These are phyloP conservation scores for Paraconiothyrium sp. DNA, from an alignment of 2,329 filamentous ascomycete species.

Conservation along the genomic window DNA sequence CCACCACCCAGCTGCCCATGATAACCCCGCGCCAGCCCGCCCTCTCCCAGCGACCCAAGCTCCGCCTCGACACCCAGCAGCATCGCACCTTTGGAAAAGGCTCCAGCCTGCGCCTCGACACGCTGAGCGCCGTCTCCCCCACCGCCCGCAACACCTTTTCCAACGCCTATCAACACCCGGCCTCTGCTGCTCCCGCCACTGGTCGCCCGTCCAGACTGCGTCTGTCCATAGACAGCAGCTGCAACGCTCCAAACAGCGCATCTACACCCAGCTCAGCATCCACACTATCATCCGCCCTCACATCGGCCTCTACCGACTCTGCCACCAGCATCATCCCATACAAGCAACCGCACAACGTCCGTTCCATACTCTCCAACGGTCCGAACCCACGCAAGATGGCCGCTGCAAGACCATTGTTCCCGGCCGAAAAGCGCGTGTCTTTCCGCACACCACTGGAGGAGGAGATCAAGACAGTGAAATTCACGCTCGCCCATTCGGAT, in stretches of 20 bases:
- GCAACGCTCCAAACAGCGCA: constrained; percentile 30
- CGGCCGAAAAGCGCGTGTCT: constrained; percentile 65
- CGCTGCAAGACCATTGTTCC: constrained; percentile 59
- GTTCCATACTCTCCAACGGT: constrained; percentile 58
- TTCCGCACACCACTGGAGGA: constrained; percentile 67
- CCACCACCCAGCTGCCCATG: constrained; percentile 58
- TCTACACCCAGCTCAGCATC: constrained; percentile 49
- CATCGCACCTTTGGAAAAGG: constrained; percentile 62
- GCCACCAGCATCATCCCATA: constrained; percentile 53
- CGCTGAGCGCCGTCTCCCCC: constrained; percentile 66
- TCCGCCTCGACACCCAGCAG: constrained; percentile 68
- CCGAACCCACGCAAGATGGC: constrained; percentile 54
- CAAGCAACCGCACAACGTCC: constrained; percentile 56
- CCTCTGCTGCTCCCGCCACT: constrained; percentile 34
- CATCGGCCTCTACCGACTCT: constrained; percentile 52
- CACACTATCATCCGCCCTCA: constrained; percentile 50
- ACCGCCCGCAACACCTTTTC: constrained; percentile 69
- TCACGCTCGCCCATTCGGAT: constrained; percentile 66
- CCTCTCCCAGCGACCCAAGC: constrained; percentile 61
- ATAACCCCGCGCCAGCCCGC: constrained; percentile 42
- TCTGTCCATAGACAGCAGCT: constrained; percentile 46
- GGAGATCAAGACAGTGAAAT: constrained; percentile 66
- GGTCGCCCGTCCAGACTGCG: constrained; percentile 42
- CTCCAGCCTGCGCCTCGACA: constrained; percentile 62
- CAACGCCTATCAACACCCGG: constrained; percentile 64